Evolutionary conservation across 495 filamentous ascomycete species (phyloP).

Genomic region (Neurospora pannonica): DNA sequence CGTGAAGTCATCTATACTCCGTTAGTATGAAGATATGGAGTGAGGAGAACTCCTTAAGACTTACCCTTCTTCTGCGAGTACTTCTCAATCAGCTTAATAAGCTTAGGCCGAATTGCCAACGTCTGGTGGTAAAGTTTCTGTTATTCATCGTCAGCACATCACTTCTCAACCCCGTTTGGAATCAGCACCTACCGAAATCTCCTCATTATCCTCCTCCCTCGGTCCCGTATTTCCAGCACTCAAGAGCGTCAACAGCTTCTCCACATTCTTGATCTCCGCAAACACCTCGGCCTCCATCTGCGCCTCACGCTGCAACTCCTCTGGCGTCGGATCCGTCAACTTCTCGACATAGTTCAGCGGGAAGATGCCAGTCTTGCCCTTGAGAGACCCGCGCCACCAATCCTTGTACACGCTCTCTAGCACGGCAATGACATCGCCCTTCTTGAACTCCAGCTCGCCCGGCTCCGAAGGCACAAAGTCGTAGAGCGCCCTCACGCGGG

Average conservation of each 20-base stretch:
- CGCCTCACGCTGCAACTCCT: slow-evolving; percentile 90
- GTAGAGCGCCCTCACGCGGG: slow-evolving; percentile 83
- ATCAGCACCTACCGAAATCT: slow-evolving; percentile 60
- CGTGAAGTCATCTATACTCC: slow-evolving; percentile 79
- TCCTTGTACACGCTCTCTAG: slow-evolving; percentile 97
- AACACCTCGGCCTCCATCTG: slow-evolving; percentile 98
- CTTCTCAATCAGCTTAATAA: slow-evolving; percentile 97
- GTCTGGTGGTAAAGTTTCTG: slow-evolving; percentile 88
- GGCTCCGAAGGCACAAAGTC: slow-evolving; percentile 92
- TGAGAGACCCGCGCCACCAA: slow-evolving; percentile 96
- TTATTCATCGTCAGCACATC: background rate
- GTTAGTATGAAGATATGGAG: slow-evolving; percentile 7
- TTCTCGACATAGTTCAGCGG: slow-evolving; percentile 99
- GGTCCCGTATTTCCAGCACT: slow-evolving; percentile 90
- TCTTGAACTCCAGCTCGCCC: slow-evolving; percentile 90
- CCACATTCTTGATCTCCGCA: slow-evolving; percentile 96
- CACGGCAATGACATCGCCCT: slow-evolving; percentile 95
- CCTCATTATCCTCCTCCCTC: slow-evolving; percentile 80
- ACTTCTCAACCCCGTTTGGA: background rate
- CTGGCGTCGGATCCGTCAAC: slow-evolving; percentile 82
- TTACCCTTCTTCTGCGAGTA: slow-evolving; percentile 98
- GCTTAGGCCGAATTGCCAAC: slow-evolving; percentile 85
- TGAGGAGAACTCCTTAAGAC: background rate
- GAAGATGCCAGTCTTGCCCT: slow-evolving; percentile 95
- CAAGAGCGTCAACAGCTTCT: slow-evolving; percentile 86